Conservation (phyloP, 352 stramenopile species). For the Phytophthora agathidicida region DNA sequence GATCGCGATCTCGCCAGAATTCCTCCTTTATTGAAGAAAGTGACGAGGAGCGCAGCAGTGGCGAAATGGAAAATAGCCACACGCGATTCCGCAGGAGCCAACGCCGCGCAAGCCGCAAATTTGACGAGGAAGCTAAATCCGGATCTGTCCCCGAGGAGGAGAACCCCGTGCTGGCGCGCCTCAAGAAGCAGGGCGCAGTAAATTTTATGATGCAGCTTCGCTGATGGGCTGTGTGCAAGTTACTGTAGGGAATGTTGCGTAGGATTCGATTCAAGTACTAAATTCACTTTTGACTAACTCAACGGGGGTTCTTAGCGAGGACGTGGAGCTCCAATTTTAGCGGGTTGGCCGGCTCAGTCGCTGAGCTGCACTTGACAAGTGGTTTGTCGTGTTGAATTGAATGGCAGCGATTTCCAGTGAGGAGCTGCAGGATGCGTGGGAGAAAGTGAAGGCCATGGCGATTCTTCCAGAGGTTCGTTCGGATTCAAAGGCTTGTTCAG, state of each 20-base stretch:
- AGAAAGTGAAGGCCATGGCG: constrained; percentile 69
- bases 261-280: constrained; percentile 29
- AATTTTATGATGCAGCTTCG: constrained; percentile 79
- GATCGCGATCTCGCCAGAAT: constrained; percentile 25
- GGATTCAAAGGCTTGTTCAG: not conserved
- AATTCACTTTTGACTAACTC: constrained; percentile 31
- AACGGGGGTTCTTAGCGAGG: no score
- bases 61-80: constrained; percentile 39
- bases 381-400: not conserved
- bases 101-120: constrained; percentile 52
- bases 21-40: constrained; percentile 42
- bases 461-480: constrained; percentile 52
- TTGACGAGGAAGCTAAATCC: constrained; percentile 49
- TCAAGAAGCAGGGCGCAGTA: constrained; percentile 83
- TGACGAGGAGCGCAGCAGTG: constrained; percentile 24
- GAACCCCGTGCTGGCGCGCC: constrained; percentile 75
- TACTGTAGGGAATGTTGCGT: constrained; percentile 38
- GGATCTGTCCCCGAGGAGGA: constrained; percentile 38
- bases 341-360: not conserved
- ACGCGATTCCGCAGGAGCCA: constrained; percentile 41
- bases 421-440: constrained; percentile 70
- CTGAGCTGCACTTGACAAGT: not conserved
- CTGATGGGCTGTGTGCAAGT: constrained; percentile 34
- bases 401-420: constrained; percentile 65
- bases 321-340: constrained; percentile 20